Evolutionary conservation across 73 alveolate species (phyloP).

Genomic region (Diophrys sp.): DNA sequence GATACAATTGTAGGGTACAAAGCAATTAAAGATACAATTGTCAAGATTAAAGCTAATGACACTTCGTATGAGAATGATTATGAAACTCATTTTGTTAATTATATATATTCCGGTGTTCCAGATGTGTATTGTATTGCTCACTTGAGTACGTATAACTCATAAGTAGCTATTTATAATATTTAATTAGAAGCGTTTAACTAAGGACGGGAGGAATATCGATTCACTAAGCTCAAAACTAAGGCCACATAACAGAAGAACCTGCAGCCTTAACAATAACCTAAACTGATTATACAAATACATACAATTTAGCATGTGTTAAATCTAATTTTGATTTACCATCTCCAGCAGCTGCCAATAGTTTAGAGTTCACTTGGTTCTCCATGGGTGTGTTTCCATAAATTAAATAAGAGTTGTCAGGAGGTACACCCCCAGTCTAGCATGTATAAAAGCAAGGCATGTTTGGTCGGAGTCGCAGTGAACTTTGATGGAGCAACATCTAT

Average conservation of each 20-base stretch:
- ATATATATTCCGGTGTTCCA: neutral
- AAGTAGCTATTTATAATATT: no score
- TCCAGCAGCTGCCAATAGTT: neutral
- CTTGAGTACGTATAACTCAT: neutral
- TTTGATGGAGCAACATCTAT: neutral
- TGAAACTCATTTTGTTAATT: neutral
- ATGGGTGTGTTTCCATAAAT: neutral
- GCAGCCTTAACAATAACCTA: neutral
- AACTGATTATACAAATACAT: neutral
- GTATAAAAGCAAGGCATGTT: no score
- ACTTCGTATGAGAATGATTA: neutral
- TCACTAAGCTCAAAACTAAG: no score
- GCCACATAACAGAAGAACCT: neutral
- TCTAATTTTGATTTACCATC: neutral
- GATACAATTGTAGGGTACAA: neutral
- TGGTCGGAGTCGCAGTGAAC: neutral
- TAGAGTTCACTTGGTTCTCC: neutral
- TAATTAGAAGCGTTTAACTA: no score
- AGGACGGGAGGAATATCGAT: no score
- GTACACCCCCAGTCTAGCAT: no score
- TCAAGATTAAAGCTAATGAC: neutral
- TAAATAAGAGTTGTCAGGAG: no score
- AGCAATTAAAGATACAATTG: neutral
- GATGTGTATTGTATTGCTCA: neutral
- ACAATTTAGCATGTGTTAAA: neutral